Conservation (phyloP, 2,329 filamentous ascomycete species). For the Talaromyces sp. region DNA sequence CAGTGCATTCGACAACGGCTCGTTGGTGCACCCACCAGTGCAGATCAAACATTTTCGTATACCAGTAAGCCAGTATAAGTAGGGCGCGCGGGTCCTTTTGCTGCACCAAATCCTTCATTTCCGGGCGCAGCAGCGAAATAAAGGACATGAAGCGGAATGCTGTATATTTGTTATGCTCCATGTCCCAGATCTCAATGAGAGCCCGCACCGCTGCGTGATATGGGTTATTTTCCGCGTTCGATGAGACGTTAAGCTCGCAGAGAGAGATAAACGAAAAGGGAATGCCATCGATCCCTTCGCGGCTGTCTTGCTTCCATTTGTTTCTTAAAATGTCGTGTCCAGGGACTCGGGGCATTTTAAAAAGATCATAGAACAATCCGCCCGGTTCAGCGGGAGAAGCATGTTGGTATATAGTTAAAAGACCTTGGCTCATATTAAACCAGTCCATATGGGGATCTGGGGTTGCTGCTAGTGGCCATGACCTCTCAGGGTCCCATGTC, state of each 20-base stretch:
- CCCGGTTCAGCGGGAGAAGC: conserved; percentile 27
- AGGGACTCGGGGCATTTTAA: neutral
- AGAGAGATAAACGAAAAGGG: conserved; percentile 20
- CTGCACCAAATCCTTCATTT: conserved; percentile 44
- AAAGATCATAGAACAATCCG: neutral
- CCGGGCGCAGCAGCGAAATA: conserved; percentile 9
- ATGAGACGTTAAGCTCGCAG: conserved; percentile 44
- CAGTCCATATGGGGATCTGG: conserved; percentile 50
- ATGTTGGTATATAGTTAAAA: conserved; percentile 49
- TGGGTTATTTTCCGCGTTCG: conserved; percentile 22
- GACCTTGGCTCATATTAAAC: conserved; percentile 54
- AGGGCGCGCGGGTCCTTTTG: conserved; percentile 51
- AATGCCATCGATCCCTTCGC: conserved; percentile 5
- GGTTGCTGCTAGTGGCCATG: conserved; percentile 14
- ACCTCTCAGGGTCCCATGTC: neutral
- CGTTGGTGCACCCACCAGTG: conserved; percentile 49
- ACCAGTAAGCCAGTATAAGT: conserved; percentile 56
- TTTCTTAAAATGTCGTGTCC: neutral
- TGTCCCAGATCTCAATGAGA: conserved; percentile 2
- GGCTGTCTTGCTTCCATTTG: conserved; percentile 1
- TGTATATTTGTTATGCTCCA: conserved; percentile 13
- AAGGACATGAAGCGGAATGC: conserved; percentile 10
- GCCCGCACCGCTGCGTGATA: conserved; percentile 7
- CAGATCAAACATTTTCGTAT: conserved; percentile 42
- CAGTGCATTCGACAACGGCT: conserved; percentile 46